phyloP scores from a whole-genome alignment of 2,329 filamentous ascomycete species.

The Apiospora arundinis region DNA sequence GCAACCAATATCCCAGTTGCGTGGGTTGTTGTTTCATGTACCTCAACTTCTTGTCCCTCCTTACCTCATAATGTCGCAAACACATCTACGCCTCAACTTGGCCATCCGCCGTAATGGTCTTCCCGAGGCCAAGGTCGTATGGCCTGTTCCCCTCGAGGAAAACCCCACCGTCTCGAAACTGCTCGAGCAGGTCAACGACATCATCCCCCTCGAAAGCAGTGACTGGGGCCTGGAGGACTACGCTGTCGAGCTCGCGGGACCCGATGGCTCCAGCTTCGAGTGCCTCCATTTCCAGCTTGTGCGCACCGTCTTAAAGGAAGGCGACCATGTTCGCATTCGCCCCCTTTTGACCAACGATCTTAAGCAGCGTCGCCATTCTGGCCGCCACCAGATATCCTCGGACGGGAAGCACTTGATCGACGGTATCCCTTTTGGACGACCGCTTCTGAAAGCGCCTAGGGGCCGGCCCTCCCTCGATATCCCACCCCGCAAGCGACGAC shows the following conservation, averaged over 20 bases:
- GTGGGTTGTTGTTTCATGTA: not conserved
- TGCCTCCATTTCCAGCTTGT: slow-evolving; percentile 85
- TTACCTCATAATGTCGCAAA: slow-evolving; percentile 17
- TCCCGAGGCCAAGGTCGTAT: slow-evolving; percentile 75
- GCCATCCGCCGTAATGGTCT: slow-evolving; percentile 75
- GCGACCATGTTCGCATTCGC: slow-evolving; percentile 84
- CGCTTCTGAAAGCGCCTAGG: slow-evolving; percentile 64
- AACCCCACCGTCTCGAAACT: slow-evolving; percentile 77
- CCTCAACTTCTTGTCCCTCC: not conserved
- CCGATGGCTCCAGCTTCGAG: slow-evolving; percentile 72
- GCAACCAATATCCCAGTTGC: not conserved
- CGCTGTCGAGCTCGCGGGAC: slow-evolving; percentile 72
- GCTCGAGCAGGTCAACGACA: slow-evolving; percentile 78
- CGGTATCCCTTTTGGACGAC: slow-evolving; percentile 82
- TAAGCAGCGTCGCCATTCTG: slow-evolving; percentile 72
- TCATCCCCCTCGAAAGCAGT: slow-evolving; percentile 79
- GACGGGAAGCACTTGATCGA: slow-evolving; percentile 85
- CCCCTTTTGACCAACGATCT: slow-evolving; percentile 79
- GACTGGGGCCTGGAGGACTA: slow-evolving; percentile 93
- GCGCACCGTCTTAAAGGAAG: slow-evolving; percentile 73
- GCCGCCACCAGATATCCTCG: slow-evolving; percentile 79
- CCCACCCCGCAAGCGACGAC: slow-evolving; percentile 73
- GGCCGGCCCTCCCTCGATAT: slow-evolving; percentile 73
- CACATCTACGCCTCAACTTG: slow-evolving; percentile 73
- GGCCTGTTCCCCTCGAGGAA: slow-evolving; percentile 64